Evolutionary conservation across 257 asterid genomes (phyloP).

Genomic region (Voacanga thouarsii): DNA sequence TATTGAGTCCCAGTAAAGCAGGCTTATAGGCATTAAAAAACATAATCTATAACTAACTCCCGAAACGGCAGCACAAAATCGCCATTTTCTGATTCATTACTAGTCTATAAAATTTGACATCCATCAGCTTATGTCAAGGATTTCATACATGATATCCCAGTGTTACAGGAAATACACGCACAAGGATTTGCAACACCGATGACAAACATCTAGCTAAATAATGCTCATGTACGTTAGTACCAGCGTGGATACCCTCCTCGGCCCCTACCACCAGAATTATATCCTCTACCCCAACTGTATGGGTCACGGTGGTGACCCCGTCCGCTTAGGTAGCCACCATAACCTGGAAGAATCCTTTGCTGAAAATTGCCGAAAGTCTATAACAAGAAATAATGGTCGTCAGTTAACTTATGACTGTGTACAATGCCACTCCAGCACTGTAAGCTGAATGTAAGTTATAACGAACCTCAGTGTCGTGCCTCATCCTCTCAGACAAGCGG

Average conservation of each 20-base stretch:
- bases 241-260: conserved; percentile 44
- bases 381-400: background rate
- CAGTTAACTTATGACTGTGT: background rate
- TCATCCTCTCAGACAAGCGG: conserved; percentile 42
- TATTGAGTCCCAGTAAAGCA: background rate
- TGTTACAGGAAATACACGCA: background rate
- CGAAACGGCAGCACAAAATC: background rate
- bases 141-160: background rate
- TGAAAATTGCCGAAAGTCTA: conserved; percentile 61
- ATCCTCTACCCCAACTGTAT: conserved; percentile 54
- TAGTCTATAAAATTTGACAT: background rate
- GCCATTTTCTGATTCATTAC: background rate
- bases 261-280: conserved; percentile 44
- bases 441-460: background rate
- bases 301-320: conserved; percentile 40
- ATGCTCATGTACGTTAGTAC: background rate
- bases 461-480: conserved; percentile 55
- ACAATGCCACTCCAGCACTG: background rate
- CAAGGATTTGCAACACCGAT: background rate
- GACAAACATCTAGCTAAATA: background rate
- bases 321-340: conserved; percentile 44
- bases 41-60: background rate
- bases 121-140: background rate
- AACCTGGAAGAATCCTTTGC: conserved; percentile 39
- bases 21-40: background rate